Evolutionary conservation across 1,139 yeast species (phyloP), one percentile per base, ranked within the genome.

Genomic region (Zygosaccharomyces sapae): DNA sequence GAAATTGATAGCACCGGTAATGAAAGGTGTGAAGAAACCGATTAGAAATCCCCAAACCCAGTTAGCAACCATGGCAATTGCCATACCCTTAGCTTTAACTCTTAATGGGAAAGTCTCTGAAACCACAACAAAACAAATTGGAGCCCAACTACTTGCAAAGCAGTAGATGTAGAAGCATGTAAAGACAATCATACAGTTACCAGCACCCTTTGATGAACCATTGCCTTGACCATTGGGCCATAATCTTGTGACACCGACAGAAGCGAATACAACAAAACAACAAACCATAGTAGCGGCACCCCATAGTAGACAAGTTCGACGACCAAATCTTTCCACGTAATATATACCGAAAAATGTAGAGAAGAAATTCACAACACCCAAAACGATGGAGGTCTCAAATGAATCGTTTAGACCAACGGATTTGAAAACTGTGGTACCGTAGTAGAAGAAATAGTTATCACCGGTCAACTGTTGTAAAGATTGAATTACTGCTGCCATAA

Each of bases 131-230:
- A 74, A 86, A 45, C 81, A 82, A 62, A 82, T 79, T 59, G 92
- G 89, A 52, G 89, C 94, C 92, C 94, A 85, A 13, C 90, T 80
- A 44, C 83, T 73, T 44, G 94, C 92, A 65, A 85, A 85, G 72
- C 77, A 81, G 76, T 82, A 81, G 55, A 86, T 82, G 75, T 76
- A 86, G 63, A 84, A 70, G 70, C 89, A 83, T 34, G 89, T 79
- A 55, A 85, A 75, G 69, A 83, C 80, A 67, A 86, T 84, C 90
- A 79, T 76, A 50, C 83, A 86, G 64, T 80, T 71, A 65, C 89
- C 90, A 45, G 83, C 79, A 50, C 82, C 71, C 54, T 68, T 69
- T 48, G 64, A 52, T 27, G 65, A 49, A 66, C 81, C 81, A 33
- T 58, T 58, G 64, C 79, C 75, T 73, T 88, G 88, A 45, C 74